Percentiles rank a stretch among this genome's conserved stretches.
phyloP scores from a whole-genome alignment of 2,329 filamentous ascomycete species.

The Colletotrichum endophyticum region DNA sequence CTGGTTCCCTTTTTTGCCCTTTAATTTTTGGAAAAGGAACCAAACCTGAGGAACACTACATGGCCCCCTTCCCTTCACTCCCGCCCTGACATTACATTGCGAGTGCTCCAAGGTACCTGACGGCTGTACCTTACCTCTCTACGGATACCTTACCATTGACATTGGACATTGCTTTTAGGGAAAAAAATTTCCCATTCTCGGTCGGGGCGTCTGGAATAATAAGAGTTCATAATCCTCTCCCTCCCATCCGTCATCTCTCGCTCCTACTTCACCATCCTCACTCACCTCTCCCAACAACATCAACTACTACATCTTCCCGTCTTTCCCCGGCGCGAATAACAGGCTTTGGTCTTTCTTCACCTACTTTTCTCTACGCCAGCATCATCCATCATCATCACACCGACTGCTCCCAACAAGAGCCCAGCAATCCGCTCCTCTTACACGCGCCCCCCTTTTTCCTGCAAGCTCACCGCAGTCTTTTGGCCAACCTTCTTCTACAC shows the following conservation, averaged over 20 bases:
- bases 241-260: slow-evolving; percentile 5
- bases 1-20: slow-evolving; percentile 16
- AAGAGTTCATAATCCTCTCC: slow-evolving; percentile 20
- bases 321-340: not conserved
- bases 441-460: slow-evolving; percentile 10
- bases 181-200: slow-evolving; percentile 21
- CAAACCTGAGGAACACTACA: slow-evolving; percentile 19
- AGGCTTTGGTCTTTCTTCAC: slow-evolving; percentile 2
- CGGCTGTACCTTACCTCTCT: not conserved
- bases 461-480: slow-evolving; percentile 17
- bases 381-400: not conserved
- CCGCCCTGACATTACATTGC: slow-evolving; percentile 19
- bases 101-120: slow-evolving; percentile 1
- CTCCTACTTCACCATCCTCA: slow-evolving; percentile 9
- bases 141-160: not conserved
- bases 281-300: not conserved
- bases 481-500: not conserved
- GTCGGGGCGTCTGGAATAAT: slow-evolving; percentile 10
- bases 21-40: slow-evolving; percentile 20
- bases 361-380: not conserved
- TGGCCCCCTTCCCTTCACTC: slow-evolving; percentile 16
- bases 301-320: not conserved
- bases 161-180: slow-evolving; percentile 3
- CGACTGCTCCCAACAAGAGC: not conserved
- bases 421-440: not conserved